Evolutionary conservation across 2,329 filamentous ascomycete genomes (phyloP), one percentile per base, ranked within the genome.

Genomic region (Chrysoporthe deuterocubensis): DNA sequence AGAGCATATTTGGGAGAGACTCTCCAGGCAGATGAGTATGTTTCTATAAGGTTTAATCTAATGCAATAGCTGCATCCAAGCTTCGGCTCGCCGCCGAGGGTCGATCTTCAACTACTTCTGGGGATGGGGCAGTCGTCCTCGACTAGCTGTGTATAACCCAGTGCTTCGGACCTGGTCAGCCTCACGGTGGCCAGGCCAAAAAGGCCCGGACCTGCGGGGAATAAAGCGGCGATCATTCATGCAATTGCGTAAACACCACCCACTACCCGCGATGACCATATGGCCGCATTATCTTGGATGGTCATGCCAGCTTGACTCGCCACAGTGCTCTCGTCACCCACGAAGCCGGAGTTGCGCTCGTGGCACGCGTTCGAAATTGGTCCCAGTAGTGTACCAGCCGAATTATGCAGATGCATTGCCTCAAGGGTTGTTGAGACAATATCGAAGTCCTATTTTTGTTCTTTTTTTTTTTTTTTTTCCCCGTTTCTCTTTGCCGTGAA

Each of bases 241-340:
- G 50, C 50, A 21, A 54, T 54, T 54, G 50, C 50, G 21, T 54
- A 54, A 34, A 16, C 32, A 5, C 4, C 50, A 14, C 50, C 18
- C n/a, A 11, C 46, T 48, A 18, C 9, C n/a, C 11, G n/a, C n/a
- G n/a, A 18, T 48, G 18, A 9, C 46, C n/a, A 21, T n/a, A 26
- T 26, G 3, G 14, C 9, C 13, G 5, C 26, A 32, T 9, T 16
- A 14, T 57, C 21, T 3, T 8, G 21, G n/a, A 8, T 16, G 9
- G 6, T 52, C 34, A 63, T 11, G 40, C 60, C 43, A 69, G 57
- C 40, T 34, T 66, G 4, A 59, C 57, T 50, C 68, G 61, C 66
- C 66, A 71, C 42, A 68, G 59, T 68, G 50, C 58, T 37, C 46
- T 71, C 37, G 9, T 40, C 37, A 40, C 26, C 26, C 26, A 26